Evolutionary conservation across 495 filamentous ascomycete genomes (phyloP), one percentile per base, ranked within the genome.

Genomic region (Amphirosellinia nigrospora): DNA sequence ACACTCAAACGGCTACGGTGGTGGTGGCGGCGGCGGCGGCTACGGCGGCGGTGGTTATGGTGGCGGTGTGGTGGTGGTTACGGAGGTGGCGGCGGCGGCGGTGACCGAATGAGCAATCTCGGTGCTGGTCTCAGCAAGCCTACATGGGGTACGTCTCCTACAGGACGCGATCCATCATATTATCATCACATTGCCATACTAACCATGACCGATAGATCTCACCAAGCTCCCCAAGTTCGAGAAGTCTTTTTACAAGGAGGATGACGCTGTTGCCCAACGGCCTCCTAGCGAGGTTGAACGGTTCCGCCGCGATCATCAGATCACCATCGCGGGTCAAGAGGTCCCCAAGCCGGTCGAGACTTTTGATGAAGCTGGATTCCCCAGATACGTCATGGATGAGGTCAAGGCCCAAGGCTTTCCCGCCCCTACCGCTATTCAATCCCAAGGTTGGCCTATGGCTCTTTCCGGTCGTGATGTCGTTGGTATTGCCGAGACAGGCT

Each of bases 401-500:
- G 96, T 99, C 75, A 98, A 98, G 88, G 92, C 94, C 58, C 94
- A 98, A 83, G 96, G 96, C 30, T 99, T 99, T 80, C 85, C 89
- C 58, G 89, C 90, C 55, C 96, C 96, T 39, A 98, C 96, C 53
- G 89, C 96, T 64, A 99, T 99, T 77, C 96, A 99, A 83, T 94
- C 96, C 64, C 96, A 98, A 81, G 96, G 96, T 73, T 99, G 96
- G 96, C 96, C 96, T 61, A 98, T 98, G 96, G 94, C 96, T 78
- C 90, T 99, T 58, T 96, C 95, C 53, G 96, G 96, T 82, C 95
- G 96, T 74, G 96, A 99, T 79, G 96, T 98, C 68, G 96, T 99
- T 79, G 96, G 96, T 90, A 98, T 99, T 83, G 96, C 96, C 77
- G 96, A 99, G 87, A 99, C 96, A 45, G 96, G 96, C 78, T 99